Conservation (phyloP, 176 grass and related monocot genomes). For the Areca catechu region DNA sequence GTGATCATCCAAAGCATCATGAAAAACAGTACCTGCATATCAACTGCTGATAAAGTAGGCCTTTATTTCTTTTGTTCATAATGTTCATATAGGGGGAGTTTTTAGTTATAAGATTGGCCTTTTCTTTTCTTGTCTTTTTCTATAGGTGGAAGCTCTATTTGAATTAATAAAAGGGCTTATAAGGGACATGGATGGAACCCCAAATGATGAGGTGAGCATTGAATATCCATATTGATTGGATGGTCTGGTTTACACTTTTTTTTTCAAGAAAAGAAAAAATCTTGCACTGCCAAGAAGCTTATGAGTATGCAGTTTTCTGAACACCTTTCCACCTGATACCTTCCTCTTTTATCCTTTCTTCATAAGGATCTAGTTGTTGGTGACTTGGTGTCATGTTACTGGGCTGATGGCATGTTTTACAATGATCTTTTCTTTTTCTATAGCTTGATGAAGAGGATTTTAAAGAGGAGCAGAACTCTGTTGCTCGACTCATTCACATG, state of each 20-base stretch:
- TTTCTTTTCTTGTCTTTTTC: neutral
- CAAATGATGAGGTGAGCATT: constrained; percentile 72
- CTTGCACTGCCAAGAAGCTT: no score
- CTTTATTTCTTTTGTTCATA: constrained; percentile 18
- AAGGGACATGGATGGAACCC: constrained; percentile 72
- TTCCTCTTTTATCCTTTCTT: no score
- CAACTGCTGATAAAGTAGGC: constrained; percentile 87
- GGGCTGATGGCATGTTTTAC: no score
- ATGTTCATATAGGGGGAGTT: constrained; percentile 1
- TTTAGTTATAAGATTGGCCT: constrained; percentile 10
- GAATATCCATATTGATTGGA: constrained; percentile 7
- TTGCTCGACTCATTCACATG: constrained; percentile 97
- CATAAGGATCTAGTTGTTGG: no score
- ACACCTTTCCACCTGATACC: no score
- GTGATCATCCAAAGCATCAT: constrained; percentile 99
- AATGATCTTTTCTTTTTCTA: constrained; percentile 1
- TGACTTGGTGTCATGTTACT: no score
- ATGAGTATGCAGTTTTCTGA: no score
- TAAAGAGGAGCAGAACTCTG: constrained; percentile 97
- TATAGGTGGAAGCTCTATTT: constrained; percentile 84
- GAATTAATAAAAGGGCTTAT: constrained; percentile 97
- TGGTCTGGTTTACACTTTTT: no score
- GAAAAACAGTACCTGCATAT: constrained; percentile 93
- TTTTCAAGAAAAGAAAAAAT: no score
- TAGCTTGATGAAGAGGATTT: constrained; percentile 99